These are phyloP conservation scores for Metschnikowia continentalis DNA, from an alignment of 805 yeast genomes.

Conservation along the genomic window DNA sequence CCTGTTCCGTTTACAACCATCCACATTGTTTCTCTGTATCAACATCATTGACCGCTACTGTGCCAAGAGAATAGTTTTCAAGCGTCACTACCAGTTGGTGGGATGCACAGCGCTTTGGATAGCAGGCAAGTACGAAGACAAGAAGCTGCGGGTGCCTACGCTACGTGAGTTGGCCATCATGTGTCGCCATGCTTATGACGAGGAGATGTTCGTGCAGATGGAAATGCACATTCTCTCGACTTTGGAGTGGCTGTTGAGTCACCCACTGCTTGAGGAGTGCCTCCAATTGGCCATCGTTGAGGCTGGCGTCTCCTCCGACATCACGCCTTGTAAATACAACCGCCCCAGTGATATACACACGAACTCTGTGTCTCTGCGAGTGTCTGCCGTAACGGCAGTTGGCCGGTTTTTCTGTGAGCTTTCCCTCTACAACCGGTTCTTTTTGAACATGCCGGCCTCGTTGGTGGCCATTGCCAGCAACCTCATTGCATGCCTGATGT, in stretches of 20 bases:
- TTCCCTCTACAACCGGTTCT: constrained; percentile 47
- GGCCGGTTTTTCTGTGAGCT: constrained; percentile 53
- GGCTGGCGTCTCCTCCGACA: constrained; percentile 23
- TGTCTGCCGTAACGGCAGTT: constrained; percentile 52
- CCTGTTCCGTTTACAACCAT: constrained; percentile 39
- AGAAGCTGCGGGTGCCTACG: constrained; percentile 55
- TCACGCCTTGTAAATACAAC: constrained; percentile 25
- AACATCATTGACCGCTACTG: constrained; percentile 46
- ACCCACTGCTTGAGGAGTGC: constrained; percentile 51
- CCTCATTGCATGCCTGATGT: constrained; percentile 50
- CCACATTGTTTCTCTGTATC: constrained; percentile 40
- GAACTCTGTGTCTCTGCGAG: constrained; percentile 25
- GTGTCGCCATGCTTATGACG: constrained; percentile 58
- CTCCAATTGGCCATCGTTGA: constrained; percentile 39
- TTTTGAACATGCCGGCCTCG: constrained; percentile 43
- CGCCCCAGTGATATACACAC: constrained; percentile 10
- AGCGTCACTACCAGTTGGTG: constrained; percentile 45
- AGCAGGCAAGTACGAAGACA: constrained; percentile 53
- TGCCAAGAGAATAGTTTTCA: constrained; percentile 43
- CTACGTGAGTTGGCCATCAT: constrained; percentile 49
- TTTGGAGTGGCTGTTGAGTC: constrained; percentile 43
- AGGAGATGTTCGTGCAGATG: constrained; percentile 48
- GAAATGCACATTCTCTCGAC: constrained; percentile 41
- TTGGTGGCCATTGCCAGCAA: constrained; percentile 48
- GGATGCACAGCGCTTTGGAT: constrained; percentile 48